These are phyloP conservation scores for Chytriomyces hyalinus DNA, from an alignment of 192 early-diverging fungal genomes.

Conservation along the genomic window DNA sequence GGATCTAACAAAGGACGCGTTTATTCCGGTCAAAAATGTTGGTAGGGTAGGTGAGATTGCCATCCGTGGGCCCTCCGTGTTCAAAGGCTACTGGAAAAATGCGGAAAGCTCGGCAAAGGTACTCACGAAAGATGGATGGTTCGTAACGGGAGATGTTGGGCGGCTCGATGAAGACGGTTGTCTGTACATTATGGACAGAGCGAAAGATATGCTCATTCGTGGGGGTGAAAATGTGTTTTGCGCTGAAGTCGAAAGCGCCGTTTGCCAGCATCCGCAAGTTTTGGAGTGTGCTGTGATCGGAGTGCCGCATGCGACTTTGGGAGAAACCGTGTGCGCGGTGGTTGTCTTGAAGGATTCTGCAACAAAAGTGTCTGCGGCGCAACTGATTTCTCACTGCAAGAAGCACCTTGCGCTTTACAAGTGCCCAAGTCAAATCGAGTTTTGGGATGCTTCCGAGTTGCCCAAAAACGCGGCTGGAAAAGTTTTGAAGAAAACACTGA, in stretches of 20 bases:
- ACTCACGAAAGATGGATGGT: conserved; percentile 36
- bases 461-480: conserved; percentile 26
- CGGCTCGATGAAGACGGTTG: conserved; percentile 32
- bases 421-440: conserved; percentile 21
- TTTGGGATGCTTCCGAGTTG: background rate
- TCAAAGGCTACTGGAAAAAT: conserved; percentile 43
- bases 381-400: conserved; percentile 16
- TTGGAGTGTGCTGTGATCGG: conserved; percentile 35
- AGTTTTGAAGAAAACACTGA: conserved; percentile 15
- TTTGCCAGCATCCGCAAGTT: conserved; percentile 37
- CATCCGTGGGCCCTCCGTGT: conserved; percentile 26
- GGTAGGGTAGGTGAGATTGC: conserved; percentile 16
- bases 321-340: conserved; percentile 37
- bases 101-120: conserved; percentile 21
- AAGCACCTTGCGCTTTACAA: conserved; percentile 16
- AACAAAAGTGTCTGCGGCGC: background rate
- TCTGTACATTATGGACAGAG: conserved; percentile 31
- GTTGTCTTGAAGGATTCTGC: conserved; percentile 8
- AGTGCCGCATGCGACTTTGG: conserved; percentile 27
- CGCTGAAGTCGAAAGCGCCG: conserved; percentile 33
- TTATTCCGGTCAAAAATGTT: too few relatives aligned
- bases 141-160: conserved; percentile 43
- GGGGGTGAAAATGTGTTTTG: conserved; percentile 43
- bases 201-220: conserved; percentile 40
- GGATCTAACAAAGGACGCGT: conserved; percentile 9